These are phyloP conservation scores for Mollisia scopiformis DNA, from an alignment of 2,329 filamentous ascomycete species.

Conservation along the genomic window DNA sequence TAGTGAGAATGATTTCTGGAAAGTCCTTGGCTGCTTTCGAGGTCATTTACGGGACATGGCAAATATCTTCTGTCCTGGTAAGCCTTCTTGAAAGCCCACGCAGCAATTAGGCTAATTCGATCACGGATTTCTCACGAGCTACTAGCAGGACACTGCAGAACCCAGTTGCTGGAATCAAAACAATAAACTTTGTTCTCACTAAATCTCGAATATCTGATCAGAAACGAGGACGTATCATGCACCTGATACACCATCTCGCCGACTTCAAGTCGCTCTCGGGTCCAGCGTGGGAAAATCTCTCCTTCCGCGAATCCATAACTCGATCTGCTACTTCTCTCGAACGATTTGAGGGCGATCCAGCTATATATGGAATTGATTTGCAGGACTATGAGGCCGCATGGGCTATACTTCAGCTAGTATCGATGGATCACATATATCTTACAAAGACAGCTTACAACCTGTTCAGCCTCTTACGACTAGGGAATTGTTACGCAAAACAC, in stretches of 20 bases:
- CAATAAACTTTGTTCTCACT: constrained; percentile 23
- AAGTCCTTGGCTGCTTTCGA: constrained; percentile 27
- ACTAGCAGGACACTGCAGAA: constrained; percentile 11
- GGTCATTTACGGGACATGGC: constrained; percentile 21
- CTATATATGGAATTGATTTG: background rate
- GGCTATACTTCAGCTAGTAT: constrained; percentile 24
- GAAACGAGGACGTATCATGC: constrained; percentile 23
- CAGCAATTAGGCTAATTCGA: background rate
- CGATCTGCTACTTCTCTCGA: constrained; percentile 4
- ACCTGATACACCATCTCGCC: constrained; percentile 14
- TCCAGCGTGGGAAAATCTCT: constrained; percentile 18
- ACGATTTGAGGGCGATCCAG: background rate
- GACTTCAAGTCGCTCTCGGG: constrained; percentile 19
- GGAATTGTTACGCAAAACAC: constrained; percentile 17
- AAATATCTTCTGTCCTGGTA: constrained; percentile 21
- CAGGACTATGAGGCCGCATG: constrained; percentile 26
- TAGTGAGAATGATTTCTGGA: constrained; percentile 28
- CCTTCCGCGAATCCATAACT: constrained; percentile 10
- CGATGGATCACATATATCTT: constrained; percentile 24
- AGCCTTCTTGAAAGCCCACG: background rate
- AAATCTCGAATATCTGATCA: constrained; percentile 23
- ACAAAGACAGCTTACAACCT: constrained; percentile 25
- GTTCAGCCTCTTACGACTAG: constrained; percentile 22
- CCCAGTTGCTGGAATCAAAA: constrained; percentile 6
- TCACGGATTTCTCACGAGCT: constrained; percentile 22